Base-by-base conservation (phyloP, 2,329 filamentous ascomycete genomes). In the Penicillium sclerotigenum region DNA sequence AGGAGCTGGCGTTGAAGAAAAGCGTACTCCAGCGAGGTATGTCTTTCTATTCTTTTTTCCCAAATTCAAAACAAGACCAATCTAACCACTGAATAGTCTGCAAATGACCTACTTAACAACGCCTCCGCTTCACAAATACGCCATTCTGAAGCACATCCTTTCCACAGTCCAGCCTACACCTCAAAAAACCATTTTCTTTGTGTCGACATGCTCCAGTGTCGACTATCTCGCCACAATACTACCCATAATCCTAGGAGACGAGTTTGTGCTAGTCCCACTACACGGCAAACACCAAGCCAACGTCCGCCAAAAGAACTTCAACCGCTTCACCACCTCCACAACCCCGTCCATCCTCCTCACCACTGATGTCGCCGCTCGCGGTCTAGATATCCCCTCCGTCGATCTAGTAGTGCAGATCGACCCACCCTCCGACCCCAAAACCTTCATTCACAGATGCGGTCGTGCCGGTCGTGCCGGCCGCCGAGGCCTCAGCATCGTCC, bases 201-300 rank as follows among this genome's bases (percentile, higher is more conserved):
- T 97, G 22, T 95, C 92, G 0, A 97, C 93, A 2, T 97, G 94
- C 71, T 92, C 91, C 31, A 89, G 90, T 0, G 94, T 99, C 58
- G 93, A 97, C 73, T 97, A 97, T 75, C 95, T 96, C 71, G 86
- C 92, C 58, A 83, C 91, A 63, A 79, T 96, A 6, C 79, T 99
- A 1, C 89, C 90, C 0, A 75, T 81, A 2, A 76, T 97, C 6
- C 77, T 99, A 0, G 88, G 88, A 1, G 73, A 81, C 9, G 65
- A 71, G n/a, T 90, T 90, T 66, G 78, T 83, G 0, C 77, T 96
- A 3, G 82, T 96, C 8, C 88, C 92, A 0, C 79, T 99, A 0
- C 94, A 99, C 68, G 94, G 94, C 34, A 97, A 97, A 72, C 90
- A 96, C 61, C 88, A 90, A 2, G 86, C 91, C 5, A 91, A 91